phyloP scores from a whole-genome alignment of 139 green algal species.

The Cymbomonas tetramitiformis region DNA sequence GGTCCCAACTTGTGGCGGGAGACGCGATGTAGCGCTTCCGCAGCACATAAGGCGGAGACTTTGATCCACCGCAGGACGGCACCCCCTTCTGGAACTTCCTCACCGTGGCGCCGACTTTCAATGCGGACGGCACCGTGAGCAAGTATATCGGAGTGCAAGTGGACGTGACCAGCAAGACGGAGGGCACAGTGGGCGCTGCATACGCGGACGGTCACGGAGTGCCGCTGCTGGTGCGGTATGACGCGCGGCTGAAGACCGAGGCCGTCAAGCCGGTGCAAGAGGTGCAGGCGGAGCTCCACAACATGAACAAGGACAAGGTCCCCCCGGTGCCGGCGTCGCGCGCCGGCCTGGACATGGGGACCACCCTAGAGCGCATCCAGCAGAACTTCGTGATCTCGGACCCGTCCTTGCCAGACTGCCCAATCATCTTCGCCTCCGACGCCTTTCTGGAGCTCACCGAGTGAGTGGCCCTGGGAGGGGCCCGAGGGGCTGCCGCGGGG shows the following conservation, averaged over 20 bases:
- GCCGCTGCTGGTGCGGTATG: slow-evolving; percentile 43
- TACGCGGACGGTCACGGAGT: slow-evolving; percentile 26
- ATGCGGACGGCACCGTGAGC: not conserved
- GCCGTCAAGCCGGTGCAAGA: slow-evolving; percentile 2
- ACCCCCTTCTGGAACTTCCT: slow-evolving; percentile 93
- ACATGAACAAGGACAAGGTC: slow-evolving; percentile 11
- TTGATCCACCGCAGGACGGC: no score
- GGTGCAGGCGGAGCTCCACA: slow-evolving; percentile 1
- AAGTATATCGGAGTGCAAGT: slow-evolving; percentile 48
- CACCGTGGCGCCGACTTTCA: slow-evolving; percentile 59
- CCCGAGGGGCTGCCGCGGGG: no score
- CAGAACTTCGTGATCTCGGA: slow-evolving; percentile 94
- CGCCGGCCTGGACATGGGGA: slow-evolving; percentile 83
- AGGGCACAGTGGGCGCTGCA: slow-evolving; percentile 50
- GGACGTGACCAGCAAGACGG: slow-evolving; percentile 86
- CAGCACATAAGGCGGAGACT: no score
- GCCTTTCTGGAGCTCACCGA: slow-evolving; percentile 70
- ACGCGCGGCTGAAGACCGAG: slow-evolving; percentile 53
- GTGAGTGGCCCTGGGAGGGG: no score
- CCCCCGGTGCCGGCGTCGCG: slow-evolving; percentile 28
- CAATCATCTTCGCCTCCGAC: slow-evolving; percentile 67
- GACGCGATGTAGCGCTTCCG: no score
- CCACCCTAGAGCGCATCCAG: slow-evolving; percentile 93
- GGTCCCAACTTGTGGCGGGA: no score
- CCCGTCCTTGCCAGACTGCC: slow-evolving; percentile 85